Base-by-base conservation (phyloP, 2,329 filamentous ascomycete species). In the Aaosphaeria pasadenensis region DNA sequence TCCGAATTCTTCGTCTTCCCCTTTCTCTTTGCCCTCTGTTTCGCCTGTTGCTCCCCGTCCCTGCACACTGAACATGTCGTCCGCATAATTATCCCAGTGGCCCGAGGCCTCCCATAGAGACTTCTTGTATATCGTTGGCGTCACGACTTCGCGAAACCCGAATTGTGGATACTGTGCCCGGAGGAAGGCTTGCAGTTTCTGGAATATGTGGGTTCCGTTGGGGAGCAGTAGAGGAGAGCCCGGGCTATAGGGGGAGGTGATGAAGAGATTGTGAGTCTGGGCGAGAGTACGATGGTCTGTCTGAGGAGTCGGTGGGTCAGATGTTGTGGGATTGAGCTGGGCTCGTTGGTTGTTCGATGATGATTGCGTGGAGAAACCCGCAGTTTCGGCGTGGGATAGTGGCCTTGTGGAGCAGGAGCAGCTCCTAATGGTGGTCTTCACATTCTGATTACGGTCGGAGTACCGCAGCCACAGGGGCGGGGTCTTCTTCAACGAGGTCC, bases 71-170 rank as follows among this genome's bases (percentile, higher is more conserved):
- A 91, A 95, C 91, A 95, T 95, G 63, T 95, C 89, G 62, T 95
- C 86, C 50, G 88, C 86, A 72, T 95, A 95, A 67, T 95, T 95
- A 47, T 92, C 85, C 77, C 91, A 84, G 58, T 95, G 90, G 2
- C 90, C 90, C 0, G 89, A 94, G 56, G 85, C 86, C 60, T 88
- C 84, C 91, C 90, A 95, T 30, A 95, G 74, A 5, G 87, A 85
- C 67, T 88, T 89, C 65, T 95, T 95, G 77, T 94, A 95, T 63
- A 95, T 94, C 43, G 85, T 94, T 2, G 91, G 90, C 6, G 89
- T 94, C 58, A 95, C 85, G 55, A 95, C 90, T 68, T 95, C 90
- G 56, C 91, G 81, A 66, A 92, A 95, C 50, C 90, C 90, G 71
- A 92, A 94, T 54, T 85, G 82, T 29, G 86, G 82, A 63, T 95